Conservation (phyloP, 1,284 basidiomycete species). For the Peniophora sp. region DNA sequence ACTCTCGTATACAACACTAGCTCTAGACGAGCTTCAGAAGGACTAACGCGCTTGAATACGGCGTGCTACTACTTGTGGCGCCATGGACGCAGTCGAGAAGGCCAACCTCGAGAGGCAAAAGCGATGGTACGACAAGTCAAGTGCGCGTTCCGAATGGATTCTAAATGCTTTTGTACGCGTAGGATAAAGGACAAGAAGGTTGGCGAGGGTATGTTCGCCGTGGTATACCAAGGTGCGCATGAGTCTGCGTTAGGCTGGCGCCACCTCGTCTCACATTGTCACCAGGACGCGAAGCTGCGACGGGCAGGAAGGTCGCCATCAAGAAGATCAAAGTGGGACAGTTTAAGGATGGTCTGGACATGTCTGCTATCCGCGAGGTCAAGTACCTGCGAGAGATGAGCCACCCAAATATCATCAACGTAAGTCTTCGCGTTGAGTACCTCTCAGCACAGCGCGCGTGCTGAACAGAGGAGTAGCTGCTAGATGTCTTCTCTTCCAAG, state of each 20-base stretch:
- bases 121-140: slow-evolving; percentile 45
- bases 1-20: no score
- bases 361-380: slow-evolving; percentile 98
- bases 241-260: neutral
- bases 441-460: neutral
- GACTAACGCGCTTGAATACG: no score
- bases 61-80: no score
- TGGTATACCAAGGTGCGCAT: slow-evolving; percentile 84
- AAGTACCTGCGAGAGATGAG: slow-evolving; percentile 92
- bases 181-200: slow-evolving; percentile 86
- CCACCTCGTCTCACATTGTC: slow-evolving; percentile 29
- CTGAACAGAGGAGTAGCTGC: slow-evolving; percentile 46
- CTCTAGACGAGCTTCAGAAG: no score
- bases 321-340: slow-evolving; percentile 98
- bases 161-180: neutral
- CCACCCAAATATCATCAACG: slow-evolving; percentile 95
- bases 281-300: slow-evolving; percentile 47
- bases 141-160: no score
- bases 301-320: slow-evolving; percentile 81
- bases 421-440: slow-evolving; percentile 22
- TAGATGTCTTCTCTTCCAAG: slow-evolving; percentile 97
- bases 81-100: slow-evolving; percentile 72
- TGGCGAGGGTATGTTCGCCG: slow-evolving; percentile 96
- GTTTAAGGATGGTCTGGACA: slow-evolving; percentile 97
- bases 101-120: slow-evolving; percentile 64